phyloP scores from a whole-genome alignment of 495 filamentous ascomycete species.

The Penicillium longicatenatum region DNA sequence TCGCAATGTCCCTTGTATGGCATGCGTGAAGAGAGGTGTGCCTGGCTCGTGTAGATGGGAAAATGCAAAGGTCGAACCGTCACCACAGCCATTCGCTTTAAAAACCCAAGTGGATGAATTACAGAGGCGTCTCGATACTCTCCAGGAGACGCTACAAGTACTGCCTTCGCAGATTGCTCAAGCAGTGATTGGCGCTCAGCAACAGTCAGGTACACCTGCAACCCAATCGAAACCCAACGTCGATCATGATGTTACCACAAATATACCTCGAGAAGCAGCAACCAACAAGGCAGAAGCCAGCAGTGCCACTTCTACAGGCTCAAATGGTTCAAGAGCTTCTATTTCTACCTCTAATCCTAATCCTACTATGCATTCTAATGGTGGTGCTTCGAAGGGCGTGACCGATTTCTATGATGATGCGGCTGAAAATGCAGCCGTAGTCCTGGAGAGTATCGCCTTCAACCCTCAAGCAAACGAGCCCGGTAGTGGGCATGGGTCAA shows the following conservation, averaged over 20 bases:
- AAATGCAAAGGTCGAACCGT: constrained; percentile 2
- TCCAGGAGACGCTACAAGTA: background rate
- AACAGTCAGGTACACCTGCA: background rate
- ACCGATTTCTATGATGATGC: constrained; percentile 1
- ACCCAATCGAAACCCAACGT: background rate
- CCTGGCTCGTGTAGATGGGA: constrained; percentile 3
- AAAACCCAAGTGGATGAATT: constrained; percentile 2
- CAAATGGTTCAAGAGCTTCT: background rate
- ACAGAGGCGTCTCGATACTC: constrained; percentile 1
- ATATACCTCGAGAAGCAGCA: background rate
- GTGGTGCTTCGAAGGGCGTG: background rate
- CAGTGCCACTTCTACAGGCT: background rate
- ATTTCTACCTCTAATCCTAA: background rate
- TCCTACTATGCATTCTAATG: background rate
- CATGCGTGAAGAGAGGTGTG: constrained; percentile 2
- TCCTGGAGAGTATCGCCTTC: constrained; percentile 3
- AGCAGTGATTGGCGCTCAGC: background rate
- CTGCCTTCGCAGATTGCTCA: constrained; percentile 1
- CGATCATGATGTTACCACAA: background rate
- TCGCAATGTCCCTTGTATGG: constrained; percentile 3
- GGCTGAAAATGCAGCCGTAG: constrained; percentile 3
- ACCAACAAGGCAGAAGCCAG: background rate
- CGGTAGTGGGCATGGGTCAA: background rate
- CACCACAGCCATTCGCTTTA: constrained; percentile 4
- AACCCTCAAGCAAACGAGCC: background rate